Evolutionary conservation across 768 basidiomycete species (phyloP).

Genomic region (Leccinum subgranulosum): DNA sequence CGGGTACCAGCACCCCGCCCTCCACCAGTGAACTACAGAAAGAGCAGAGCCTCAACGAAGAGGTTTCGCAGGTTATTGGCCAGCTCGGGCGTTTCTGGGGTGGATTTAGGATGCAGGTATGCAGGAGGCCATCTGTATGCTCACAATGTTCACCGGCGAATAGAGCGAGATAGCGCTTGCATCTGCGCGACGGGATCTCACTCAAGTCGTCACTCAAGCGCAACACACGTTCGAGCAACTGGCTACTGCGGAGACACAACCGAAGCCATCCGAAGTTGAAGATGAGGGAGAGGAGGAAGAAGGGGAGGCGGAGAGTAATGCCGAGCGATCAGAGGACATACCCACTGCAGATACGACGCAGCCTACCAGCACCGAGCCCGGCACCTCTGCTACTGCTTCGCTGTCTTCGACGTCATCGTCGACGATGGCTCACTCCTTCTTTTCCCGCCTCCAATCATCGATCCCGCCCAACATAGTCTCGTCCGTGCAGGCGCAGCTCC

Average conservation of each 20-base stretch:
- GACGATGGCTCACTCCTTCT: slow-evolving; percentile 48
- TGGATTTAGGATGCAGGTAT: slow-evolving; percentile 61
- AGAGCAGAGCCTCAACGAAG: slow-evolving; percentile 70
- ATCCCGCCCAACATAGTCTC: slow-evolving; percentile 73
- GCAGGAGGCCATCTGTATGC: slow-evolving; percentile 16
- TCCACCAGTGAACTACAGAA: slow-evolving; percentile 34
- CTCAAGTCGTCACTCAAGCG: slow-evolving; percentile 72
- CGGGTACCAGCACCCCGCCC: slow-evolving; percentile 46
- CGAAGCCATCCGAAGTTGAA: slow-evolving; percentile 5
- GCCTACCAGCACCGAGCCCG: not conserved
- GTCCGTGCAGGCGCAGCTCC: slow-evolving; percentile 64
- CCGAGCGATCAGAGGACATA: slow-evolving; percentile 27
- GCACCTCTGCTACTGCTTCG: not conserved
- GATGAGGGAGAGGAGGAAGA: slow-evolving; percentile 21
- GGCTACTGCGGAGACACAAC: slow-evolving; percentile 35
- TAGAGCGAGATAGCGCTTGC: slow-evolving; percentile 71
- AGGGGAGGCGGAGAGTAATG: slow-evolving; percentile 22
- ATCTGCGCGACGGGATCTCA: slow-evolving; percentile 68
- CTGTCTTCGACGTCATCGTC: slow-evolving; percentile 12
- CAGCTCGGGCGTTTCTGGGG: slow-evolving; percentile 88
- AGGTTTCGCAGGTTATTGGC: slow-evolving; percentile 87
- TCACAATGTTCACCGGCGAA: too few species aligned
- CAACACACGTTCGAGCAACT: slow-evolving; percentile 73
- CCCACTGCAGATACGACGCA: too few species aligned
- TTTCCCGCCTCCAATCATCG: slow-evolving; percentile 71